Conservation (phyloP, 2,329 filamentous ascomycete genomes). For the Ophiostoma tasmaniense region DNA sequence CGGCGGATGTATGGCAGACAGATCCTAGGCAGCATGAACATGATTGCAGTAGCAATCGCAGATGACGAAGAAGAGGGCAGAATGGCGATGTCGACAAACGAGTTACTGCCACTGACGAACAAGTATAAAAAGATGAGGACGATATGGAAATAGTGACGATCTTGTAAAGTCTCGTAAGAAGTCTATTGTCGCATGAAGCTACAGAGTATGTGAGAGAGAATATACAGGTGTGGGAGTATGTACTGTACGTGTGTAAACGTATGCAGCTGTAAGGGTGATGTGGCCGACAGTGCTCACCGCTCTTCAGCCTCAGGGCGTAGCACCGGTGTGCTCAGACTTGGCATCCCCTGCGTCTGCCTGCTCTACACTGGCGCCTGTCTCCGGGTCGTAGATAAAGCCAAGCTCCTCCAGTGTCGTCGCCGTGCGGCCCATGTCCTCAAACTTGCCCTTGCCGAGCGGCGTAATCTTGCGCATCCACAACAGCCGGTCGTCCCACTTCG, state of each 20-base stretch:
- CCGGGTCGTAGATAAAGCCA: constrained; percentile 50
- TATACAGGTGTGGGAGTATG: not conserved
- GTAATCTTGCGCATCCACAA: constrained; percentile 65
- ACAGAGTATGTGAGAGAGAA: not conserved
- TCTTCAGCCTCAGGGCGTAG: not conserved
- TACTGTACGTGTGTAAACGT: not conserved
- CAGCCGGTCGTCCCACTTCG: constrained; percentile 61
- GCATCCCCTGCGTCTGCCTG: not conserved
- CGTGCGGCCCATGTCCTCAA: constrained; percentile 54
- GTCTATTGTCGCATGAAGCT: not conserved
- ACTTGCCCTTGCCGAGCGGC: constrained; percentile 61
- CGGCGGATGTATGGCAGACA: not conserved
- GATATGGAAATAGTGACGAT: not conserved
- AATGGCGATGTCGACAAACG: not conserved
- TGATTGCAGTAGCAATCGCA: not conserved
- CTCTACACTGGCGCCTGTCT: not conserved
- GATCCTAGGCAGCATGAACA: not conserved
- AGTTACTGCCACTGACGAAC: not conserved
- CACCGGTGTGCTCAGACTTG: not conserved
- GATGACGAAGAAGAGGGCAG: not conserved
- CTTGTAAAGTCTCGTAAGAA: not conserved
- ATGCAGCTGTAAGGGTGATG: not conserved
- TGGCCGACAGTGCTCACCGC: not conserved
- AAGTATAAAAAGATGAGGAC: not conserved
- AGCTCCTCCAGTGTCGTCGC: constrained; percentile 63